Evolutionary conservation across 495 filamentous ascomycete species (phyloP), one percentile per base, ranked within the genome.

Genomic region (Clavariopsis aquatica): DNA sequence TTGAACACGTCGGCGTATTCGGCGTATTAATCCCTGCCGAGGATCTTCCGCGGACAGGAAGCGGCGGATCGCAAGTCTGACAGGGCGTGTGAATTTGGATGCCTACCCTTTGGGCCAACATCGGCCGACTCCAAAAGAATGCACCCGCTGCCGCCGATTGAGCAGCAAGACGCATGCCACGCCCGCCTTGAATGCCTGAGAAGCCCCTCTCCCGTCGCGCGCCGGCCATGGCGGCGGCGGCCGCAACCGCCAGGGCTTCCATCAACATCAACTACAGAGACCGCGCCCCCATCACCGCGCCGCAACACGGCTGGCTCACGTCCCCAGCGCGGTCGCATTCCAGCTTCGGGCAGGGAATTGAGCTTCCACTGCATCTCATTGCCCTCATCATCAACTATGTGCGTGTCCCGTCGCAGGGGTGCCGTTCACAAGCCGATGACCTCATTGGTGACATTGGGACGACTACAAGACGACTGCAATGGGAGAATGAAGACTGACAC

Each of bases 311-410:
- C 53, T 64, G 63, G 49, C 26, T 62, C 20, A 70, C 63, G 12
- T 66, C 63, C 13, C 68, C 68, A 19, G 68, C 62, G 49, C 58
- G 60, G 20, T 51, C 45, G 9, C 68, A 66, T 34, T 23, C 68
- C 17, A 59, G 36, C 27, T 8, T 38, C 13, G 66, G 56, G 15
- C 46, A 65, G 27, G 54, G 66, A 2, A 57, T 28, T 17, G 72
- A 70, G n/a, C 73, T 87, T 15, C 85, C 85, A 26, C 71, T 87
- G 65, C 84, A 86, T 65, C 68, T 87, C 52, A 80, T 87, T 60
- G 81, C 77, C 43, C 74, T 78, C 52, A 85, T 87, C 43, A 76
- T 86, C 41, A 76, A 78, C 29, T 74, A 80, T 68, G 83, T 86
- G 72, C 66, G 79, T 64, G 38, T 17, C 13, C 38, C 5, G 15